Base-by-base conservation (phyloP, 495 filamentous ascomycete species). In the Chaetomidium leptoderma region DNA sequence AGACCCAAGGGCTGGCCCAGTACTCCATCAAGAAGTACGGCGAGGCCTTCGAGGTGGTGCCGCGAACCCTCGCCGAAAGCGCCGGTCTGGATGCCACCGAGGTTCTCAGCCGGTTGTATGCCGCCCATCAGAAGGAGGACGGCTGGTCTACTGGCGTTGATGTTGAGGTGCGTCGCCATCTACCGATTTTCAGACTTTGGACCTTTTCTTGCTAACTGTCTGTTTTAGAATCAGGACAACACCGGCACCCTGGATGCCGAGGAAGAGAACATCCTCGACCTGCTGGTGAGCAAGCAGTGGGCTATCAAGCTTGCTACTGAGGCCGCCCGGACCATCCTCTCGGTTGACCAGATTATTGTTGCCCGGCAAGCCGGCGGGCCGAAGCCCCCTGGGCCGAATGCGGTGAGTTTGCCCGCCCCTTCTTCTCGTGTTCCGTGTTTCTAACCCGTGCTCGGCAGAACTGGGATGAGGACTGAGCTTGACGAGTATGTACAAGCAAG, bases 341-440 rank as follows among this genome's bases (percentile, higher is more conserved):
- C 91, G 36, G 95, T 99, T 16, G 95, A 99, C 75, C 95, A 99
- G 77, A 97, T 99, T 65, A 99, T 99, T 68, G 95, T 99, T 46
- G 91, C 95, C 50, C 85, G 92, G 73, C 92, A 97, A 75, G 95
- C 95, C 24, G 95, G 95, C 67, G 95, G 95, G 35, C 95, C 95
- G 30, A 99, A 99, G 78, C 90, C 91, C 30, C 93, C 95, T 13
- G 90, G 88, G 17, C 91, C 90, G 45, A 96, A 96, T 78, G 83
- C 91, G 26, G 71, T 74, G 57, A 64, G 71, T 69, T 27, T 26
- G 4, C 35, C 21, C 33, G 11, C 6, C 6, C 26, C 40, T 39
- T 35, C 8, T 2, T 45, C 27, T 17, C 23, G 36, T 19, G 13
- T 17, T 30, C 14, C 36, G 6, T n/a, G n/a, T 58, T 51, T 26